Conservation (phyloP, 768 basidiomycete genomes). For the Myochromella boudieri region DNA sequence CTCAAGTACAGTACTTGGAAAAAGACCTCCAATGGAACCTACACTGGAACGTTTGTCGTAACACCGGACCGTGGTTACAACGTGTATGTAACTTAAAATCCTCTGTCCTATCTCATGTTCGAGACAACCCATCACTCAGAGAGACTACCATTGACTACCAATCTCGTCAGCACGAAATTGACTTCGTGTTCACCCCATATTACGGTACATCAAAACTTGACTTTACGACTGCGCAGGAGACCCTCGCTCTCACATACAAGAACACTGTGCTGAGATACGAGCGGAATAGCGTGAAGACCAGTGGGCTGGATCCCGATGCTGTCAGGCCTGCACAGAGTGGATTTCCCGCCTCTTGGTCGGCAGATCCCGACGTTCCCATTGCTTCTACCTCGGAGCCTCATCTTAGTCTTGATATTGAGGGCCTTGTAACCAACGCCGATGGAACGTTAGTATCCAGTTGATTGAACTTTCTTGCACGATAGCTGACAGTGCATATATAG, state of each 20-base stretch:
- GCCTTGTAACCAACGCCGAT: constrained; percentile 55
- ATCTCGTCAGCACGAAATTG: constrained; percentile 56
- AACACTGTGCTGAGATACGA: constrained; percentile 53
- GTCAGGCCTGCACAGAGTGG: constrained; percentile 41
- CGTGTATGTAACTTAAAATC: constrained; percentile 35
- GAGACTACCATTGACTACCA: constrained; percentile 60
- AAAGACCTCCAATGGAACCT: constrained; percentile 31
- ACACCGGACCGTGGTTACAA: constrained; percentile 62
- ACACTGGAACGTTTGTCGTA: constrained; percentile 46
- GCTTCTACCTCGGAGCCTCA: constrained; percentile 40
- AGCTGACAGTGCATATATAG: constrained; percentile 26
- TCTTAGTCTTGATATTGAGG: constrained; percentile 58
- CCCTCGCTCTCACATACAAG: constrained; percentile 50
- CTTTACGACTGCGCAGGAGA: constrained; percentile 50
- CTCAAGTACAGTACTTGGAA: constrained; percentile 51
- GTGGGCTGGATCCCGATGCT: constrained; percentile 53
- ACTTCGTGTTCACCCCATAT: constrained; percentile 60
- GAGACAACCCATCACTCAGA: constrained; percentile 29
- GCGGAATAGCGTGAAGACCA: constrained; percentile 43
- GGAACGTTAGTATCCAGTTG: constrained; percentile 43
- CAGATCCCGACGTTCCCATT: constrained; percentile 48
- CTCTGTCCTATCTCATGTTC: neutral
- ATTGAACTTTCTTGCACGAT: neutral
- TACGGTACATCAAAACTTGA: constrained; percentile 41
- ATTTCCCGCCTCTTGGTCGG: constrained; percentile 26